These are phyloP conservation scores for Graphilbum sp. DNA, from an alignment of 2,329 filamentous ascomycete species.

Conservation along the genomic window DNA sequence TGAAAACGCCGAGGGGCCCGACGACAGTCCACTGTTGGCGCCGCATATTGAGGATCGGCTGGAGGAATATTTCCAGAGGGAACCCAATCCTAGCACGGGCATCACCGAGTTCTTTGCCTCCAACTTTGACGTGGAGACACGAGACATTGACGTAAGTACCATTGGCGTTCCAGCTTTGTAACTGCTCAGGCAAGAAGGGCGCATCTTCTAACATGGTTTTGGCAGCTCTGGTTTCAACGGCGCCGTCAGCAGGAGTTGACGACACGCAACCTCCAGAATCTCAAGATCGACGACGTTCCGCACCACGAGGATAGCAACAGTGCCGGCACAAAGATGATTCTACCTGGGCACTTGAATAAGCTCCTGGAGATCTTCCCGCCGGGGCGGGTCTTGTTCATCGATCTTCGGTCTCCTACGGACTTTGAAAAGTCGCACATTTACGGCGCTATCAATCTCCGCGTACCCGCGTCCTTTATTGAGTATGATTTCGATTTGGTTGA, in stretches of 20 bases:
- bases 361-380: conserved; percentile 33
- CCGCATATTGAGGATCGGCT: conserved; percentile 31
- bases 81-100: conserved; percentile 30
- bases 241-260: conserved; percentile 32
- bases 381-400: conserved; percentile 29
- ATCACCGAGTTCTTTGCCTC: conserved; percentile 37
- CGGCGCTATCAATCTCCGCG: conserved; percentile 33
- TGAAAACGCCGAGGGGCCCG: conserved; percentile 16
- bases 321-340: conserved; percentile 27
- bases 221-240: conserved; percentile 32
- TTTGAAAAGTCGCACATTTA: conserved; percentile 35
- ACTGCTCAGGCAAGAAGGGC: too few relatives aligned
- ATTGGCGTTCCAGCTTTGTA: background rate
- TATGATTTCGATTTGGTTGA: conserved; percentile 33
- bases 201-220: too few relatives aligned
- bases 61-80: conserved; percentile 34
- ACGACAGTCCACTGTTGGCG: conserved; percentile 28
- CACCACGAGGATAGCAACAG: conserved; percentile 6
- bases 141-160: conserved; percentile 24
- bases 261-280: conserved; percentile 25
- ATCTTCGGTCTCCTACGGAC: conserved; percentile 28
- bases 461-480: conserved; percentile 30
- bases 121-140: conserved; percentile 32
- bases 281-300: conserved; percentile 22
- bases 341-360: conserved; percentile 32